Percentiles rank a stretch among this genome's conserved stretches.
phyloP scores from a whole-genome alignment of 2,329 filamentous ascomycete species.

The Mycogone perniciosa region DNA sequence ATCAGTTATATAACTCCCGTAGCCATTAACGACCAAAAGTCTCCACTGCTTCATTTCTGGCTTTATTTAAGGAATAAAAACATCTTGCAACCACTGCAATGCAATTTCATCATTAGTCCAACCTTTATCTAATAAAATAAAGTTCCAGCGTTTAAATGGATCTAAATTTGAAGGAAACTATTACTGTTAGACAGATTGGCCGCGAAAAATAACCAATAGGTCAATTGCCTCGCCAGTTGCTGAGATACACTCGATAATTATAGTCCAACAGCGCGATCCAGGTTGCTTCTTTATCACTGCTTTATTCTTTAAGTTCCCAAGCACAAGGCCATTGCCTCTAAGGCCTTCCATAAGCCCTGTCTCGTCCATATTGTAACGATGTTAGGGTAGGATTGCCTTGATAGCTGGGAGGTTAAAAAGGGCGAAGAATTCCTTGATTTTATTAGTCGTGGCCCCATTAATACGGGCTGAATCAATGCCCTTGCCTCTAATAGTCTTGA shows the following conservation, averaged over 20 bases:
- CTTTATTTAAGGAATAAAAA: no score
- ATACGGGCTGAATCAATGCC: neutral
- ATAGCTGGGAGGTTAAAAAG: neutral
- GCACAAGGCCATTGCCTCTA: constrained; percentile 9
- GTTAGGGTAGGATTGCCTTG: neutral
- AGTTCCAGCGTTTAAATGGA: constrained; percentile 14
- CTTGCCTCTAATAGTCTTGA: constrained; percentile 1
- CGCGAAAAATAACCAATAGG: constrained; percentile 20
- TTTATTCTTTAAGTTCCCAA: constrained; percentile 5
- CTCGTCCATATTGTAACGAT: constrained; percentile 13
- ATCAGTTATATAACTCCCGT: no score
- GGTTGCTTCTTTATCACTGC: constrained; percentile 6
- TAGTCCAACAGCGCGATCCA: constrained; percentile 14
- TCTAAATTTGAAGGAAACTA: constrained; percentile 14
- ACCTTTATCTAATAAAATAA: constrained; percentile 16
- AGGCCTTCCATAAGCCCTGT: constrained; percentile 8
- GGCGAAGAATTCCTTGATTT: neutral
- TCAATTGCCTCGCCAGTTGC: constrained; percentile 2
- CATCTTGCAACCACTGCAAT: no score
- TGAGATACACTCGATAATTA: constrained; percentile 17
- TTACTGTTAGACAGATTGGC: constrained; percentile 13
- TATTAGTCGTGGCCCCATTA: neutral
- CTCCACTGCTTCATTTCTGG: no score
- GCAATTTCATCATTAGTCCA: constrained; percentile 15
- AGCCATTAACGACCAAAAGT: no score